These are phyloP conservation scores for Cyberlindnera americana DNA, from an alignment of 805 yeast genomes.

Conservation along the genomic window DNA sequence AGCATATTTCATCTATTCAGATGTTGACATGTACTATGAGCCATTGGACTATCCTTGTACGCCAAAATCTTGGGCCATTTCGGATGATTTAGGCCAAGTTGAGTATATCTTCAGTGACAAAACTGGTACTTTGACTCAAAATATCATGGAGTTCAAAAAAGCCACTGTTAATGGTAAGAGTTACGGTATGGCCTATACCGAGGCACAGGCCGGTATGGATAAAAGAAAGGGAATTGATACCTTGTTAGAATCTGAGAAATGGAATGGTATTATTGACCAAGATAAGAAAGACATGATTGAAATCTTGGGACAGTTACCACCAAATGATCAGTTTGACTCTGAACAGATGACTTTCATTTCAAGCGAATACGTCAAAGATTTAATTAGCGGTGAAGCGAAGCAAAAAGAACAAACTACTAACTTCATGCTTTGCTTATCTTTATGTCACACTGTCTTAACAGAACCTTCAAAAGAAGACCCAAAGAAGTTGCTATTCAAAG, in stretches of 20 bases:
- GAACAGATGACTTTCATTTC: conserved; percentile 69
- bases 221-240: conserved; percentile 74
- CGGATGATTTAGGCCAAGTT: conserved; percentile 82
- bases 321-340: conserved; percentile 41
- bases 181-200: conserved; percentile 80
- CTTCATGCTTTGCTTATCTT: conserved; percentile 69
- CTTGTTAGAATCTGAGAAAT: conserved; percentile 49
- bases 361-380: conserved; percentile 56
- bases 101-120: conserved; percentile 83
- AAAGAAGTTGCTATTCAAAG: conserved; percentile 53
- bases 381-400: conserved; percentile 40
- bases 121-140: conserved; percentile 80
- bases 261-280: conserved; percentile 46
- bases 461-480: conserved; percentile 63
- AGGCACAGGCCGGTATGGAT: conserved; percentile 73
- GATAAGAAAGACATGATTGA: conserved; percentile 60
- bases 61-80: conserved; percentile 80
- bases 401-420: conserved; percentile 61
- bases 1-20: conserved; percentile 76
- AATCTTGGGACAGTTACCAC: conserved; percentile 33
- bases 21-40: conserved; percentile 65
- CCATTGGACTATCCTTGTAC: conserved; percentile 74
- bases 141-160: conserved; percentile 81
- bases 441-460: conserved; percentile 77
- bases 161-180: conserved; percentile 69